Evolutionary conservation across 2,329 filamentous ascomycete species (phyloP), one percentile per base, ranked within the genome.

Genomic region (Bipolaris oryzae): DNA sequence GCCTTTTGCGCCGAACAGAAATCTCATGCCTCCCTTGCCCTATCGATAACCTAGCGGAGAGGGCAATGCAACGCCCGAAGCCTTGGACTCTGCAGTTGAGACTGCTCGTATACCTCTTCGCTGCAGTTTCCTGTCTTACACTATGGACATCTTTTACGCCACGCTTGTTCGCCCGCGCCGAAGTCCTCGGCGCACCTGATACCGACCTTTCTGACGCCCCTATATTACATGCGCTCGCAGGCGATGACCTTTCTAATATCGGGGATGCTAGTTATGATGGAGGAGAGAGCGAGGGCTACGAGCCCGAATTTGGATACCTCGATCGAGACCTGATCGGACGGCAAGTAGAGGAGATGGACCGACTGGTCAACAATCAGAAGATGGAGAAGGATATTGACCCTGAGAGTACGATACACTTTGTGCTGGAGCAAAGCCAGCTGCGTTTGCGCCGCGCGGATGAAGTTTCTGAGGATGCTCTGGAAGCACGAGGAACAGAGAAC

Each of bases 41-140:
- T 53, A 53, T 60, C 57, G 62, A 60, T 68, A 63, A 62, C 57
- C 57, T 47, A 68, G 66, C 56, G 66, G 48, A 63, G 65, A 66
- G 65, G 62, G 64, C 61, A 63, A 77, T 77, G 75, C 77, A 77
- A 70, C 78, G 77, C 67, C 76, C 75, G 31, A 78, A 87, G 76
- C 82, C 88, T 75, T 87, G 84, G 74, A 86, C 84, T 69, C 79
- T 90, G 65, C 90, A 90, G 79, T 89, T 87, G 78, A 88, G 89
- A 72, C 84, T 91, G 70, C 84, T 85, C 71, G 86, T 87, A 68
- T 90, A 88, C 55, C 73, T 89, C 50, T 79, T 84, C 67, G 85
- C 87, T 51, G 85, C 86, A 31, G 76, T 85, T 28, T 71, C 89
- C 48, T 74, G 90, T 31, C 67, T 89, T 33, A 69, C 85, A 37